Percentiles rank a stretch among this genome's conserved stretches.
These are phyloP conservation scores for Marchantia paleacea DNA, from an alignment of 225 moss, liverwort and hornwort species.

Conservation along the genomic window DNA sequence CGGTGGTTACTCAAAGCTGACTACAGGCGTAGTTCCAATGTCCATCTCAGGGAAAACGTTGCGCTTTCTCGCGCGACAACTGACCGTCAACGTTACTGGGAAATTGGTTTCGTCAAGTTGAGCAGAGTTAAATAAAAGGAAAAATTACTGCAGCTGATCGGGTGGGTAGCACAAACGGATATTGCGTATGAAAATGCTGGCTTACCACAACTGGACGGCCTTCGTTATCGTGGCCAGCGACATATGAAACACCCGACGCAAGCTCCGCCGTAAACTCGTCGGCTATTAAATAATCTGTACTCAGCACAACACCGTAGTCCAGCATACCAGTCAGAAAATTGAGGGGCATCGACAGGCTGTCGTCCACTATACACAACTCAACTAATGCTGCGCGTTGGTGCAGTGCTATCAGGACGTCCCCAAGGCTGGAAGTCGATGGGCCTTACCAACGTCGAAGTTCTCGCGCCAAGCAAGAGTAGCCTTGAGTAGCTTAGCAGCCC, in stretches of 20 bases:
- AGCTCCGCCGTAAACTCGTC: constrained; percentile 95
- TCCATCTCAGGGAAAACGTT: not conserved
- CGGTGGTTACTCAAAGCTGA: not conserved
- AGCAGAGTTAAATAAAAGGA: not conserved
- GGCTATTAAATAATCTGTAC: constrained; percentile 78
- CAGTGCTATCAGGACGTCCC: not conserved
- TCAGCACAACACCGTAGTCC: not conserved
- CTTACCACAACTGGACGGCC: constrained; percentile 88
- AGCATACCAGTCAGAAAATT: not conserved
- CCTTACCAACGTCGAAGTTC: constrained; percentile 71
- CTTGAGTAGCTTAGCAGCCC: constrained; percentile 79
- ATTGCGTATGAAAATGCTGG: not conserved
- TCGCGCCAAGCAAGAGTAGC: constrained; percentile 81
- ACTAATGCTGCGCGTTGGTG: not conserved
- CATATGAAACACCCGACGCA: constrained; percentile 82
- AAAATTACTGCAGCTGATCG: not conserved
- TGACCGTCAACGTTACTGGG: not conserved
- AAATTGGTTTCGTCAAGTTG: not conserved
- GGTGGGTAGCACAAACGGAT: not conserved
- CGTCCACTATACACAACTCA: not conserved
- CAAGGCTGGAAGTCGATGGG: not conserved
- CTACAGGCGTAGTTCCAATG: not conserved
- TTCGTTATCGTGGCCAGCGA: constrained; percentile 73
- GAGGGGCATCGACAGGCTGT: not conserved
- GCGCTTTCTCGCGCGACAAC: not conserved